Evolutionary conservation across 257 asterid species (phyloP).

Genomic region (Echium plantagineum): DNA sequence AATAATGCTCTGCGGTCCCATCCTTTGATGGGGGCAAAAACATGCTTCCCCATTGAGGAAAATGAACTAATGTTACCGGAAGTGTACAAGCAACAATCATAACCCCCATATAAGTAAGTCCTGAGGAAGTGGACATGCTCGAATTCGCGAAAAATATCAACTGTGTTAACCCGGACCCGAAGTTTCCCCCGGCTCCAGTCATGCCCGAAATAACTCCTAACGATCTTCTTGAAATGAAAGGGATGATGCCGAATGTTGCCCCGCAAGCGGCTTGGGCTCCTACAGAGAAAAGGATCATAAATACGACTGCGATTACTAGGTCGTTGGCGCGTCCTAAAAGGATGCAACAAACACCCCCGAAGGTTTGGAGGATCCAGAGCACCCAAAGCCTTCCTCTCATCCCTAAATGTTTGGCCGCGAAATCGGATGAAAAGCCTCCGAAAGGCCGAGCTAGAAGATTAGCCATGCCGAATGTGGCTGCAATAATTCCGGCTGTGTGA

Average conservation of each 20-base stretch:
- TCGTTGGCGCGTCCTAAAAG: conserved; percentile 30
- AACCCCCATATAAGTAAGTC: conserved; percentile 36
- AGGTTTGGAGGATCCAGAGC: conserved; percentile 37
- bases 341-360: conserved; percentile 44
- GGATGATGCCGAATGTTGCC: conserved; percentile 42
- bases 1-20: conserved; percentile 38
- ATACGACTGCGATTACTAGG: conserved; percentile 27
- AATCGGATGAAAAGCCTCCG: conserved; percentile 40
- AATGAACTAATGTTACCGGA: conserved; percentile 36
- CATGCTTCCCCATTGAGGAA: conserved; percentile 75
- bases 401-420: conserved; percentile 29
- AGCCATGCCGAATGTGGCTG: conserved; percentile 55
- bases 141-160: conserved; percentile 33
- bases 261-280: conserved; percentile 58
- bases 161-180: conserved; percentile 49
- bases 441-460: conserved; percentile 39
- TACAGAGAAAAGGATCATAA: conserved; percentile 42
- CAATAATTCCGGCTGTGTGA: conserved; percentile 41
- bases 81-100: conserved; percentile 42
- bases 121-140: conserved; percentile 18
- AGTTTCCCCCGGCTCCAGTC: conserved; percentile 56
- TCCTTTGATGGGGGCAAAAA: conserved; percentile 31
- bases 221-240: conserved; percentile 41
- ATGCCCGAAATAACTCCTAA: conserved; percentile 39
- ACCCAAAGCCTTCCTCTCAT: conserved; percentile 57